Conservation (phyloP, 164 flowering plant genomes). For the Sedum album region DNA sequence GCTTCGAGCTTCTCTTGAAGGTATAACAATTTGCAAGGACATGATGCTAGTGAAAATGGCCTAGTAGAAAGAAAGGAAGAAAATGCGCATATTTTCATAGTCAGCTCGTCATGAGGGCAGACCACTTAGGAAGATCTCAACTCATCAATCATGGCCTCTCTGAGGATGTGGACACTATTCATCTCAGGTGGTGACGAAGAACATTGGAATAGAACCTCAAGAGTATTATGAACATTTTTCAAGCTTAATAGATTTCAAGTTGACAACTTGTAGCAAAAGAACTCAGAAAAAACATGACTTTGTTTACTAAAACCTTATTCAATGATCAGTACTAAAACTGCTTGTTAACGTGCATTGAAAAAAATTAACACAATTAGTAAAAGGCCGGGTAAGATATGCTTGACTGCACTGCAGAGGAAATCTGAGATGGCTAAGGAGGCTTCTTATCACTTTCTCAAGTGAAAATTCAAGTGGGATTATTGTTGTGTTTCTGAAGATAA, state of each 20-base stretch:
- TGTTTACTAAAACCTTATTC: neutral
- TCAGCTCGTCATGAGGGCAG: neutral
- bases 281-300: neutral
- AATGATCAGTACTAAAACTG: neutral
- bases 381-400: neutral
- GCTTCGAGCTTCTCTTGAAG: neutral
- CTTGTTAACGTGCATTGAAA: neutral
- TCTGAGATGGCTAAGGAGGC: neutral
- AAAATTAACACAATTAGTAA: neutral
- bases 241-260: neutral
- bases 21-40: neutral
- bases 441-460: neutral
- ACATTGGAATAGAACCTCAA: slow-evolving; percentile 1
- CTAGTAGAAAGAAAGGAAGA: slow-evolving; percentile 2
- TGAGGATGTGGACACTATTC: neutral
- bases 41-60: neutral
- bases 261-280: neutral
- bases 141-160: neutral
- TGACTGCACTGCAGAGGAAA: neutral
- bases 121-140: neutral
- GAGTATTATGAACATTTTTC: neutral
- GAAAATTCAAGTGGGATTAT: neutral
- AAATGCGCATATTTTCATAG: neutral
- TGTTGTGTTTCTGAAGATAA: slow-evolving; percentile 1
- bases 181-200: slow-evolving; percentile 5